Evolutionary conservation across 306 rosid species (phyloP).

Genomic region (Phaseolus lunatus): DNA sequence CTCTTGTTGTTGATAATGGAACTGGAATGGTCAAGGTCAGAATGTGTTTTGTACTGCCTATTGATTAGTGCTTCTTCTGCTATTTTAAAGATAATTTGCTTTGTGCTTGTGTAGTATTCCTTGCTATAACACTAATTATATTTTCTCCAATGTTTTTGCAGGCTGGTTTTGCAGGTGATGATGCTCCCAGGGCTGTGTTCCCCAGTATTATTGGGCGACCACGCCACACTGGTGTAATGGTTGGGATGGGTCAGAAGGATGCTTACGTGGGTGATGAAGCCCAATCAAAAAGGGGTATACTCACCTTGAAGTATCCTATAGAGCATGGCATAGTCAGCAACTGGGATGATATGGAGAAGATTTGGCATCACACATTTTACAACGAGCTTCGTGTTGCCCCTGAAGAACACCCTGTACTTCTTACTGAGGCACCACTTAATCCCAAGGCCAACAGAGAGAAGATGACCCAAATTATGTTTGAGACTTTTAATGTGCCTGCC

Average conservation of each 20-base stretch:
- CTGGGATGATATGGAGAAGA: slow-evolving; percentile 84
- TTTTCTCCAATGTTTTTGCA: slow-evolving; percentile 42
- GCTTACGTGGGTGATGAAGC: slow-evolving; percentile 82
- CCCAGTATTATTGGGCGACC: slow-evolving; percentile 76
- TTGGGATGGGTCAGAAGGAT: slow-evolving; percentile 81
- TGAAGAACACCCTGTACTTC: slow-evolving; percentile 79
- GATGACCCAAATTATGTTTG: slow-evolving; percentile 82
- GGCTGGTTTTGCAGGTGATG: slow-evolving; percentile 79
- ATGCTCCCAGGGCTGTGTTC: slow-evolving; percentile 74
- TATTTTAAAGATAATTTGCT: background rate
- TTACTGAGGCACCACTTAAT: slow-evolving; percentile 81
- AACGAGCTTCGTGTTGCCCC: slow-evolving; percentile 77
- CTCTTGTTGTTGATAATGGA: slow-evolving; percentile 74
- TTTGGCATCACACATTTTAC: slow-evolving; percentile 78
- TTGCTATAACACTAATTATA: background rate
- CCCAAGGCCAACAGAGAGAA: slow-evolving; percentile 83
- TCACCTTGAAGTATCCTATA: slow-evolving; percentile 74
- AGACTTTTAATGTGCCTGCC: slow-evolving; percentile 71
- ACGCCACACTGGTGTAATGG: slow-evolving; percentile 74
- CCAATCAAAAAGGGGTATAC: slow-evolving; percentile 72
- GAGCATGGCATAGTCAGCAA: slow-evolving; percentile 83
- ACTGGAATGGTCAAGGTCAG: slow-evolving; percentile 76
- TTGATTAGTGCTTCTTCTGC: background rate
- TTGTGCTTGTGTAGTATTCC: background rate
- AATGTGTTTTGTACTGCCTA: slow-evolving; percentile 1